These are phyloP conservation scores for Primulina tabacum DNA, from an alignment of 257 asterid genomes.

Conservation along the genomic window DNA sequence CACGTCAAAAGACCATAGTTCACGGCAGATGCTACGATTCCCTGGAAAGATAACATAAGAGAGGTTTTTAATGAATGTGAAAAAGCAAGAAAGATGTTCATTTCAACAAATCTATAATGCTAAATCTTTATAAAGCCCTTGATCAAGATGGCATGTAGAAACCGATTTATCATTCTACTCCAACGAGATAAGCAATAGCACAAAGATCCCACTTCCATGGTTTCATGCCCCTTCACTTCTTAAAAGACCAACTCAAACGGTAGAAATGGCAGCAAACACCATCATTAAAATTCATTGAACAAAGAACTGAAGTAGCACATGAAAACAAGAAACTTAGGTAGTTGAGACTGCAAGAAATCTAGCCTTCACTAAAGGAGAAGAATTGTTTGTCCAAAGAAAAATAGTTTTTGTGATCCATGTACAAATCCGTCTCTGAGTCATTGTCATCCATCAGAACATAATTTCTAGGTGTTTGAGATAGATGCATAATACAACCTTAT, in stretches of 20 bases:
- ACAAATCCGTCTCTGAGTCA: not conserved
- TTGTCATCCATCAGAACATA: not conserved
- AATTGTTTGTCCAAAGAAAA: not conserved
- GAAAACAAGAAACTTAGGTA: not conserved
- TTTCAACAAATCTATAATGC: not conserved
- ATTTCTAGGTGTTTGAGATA: not conserved
- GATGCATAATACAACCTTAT: not conserved
- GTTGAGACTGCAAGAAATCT: not conserved
- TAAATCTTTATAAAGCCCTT: not conserved
- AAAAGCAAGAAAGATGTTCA: not conserved
- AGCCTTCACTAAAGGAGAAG: not conserved
- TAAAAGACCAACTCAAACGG: not conserved
- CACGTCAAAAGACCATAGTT: constrained; percentile 83
- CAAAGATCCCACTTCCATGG: not conserved
- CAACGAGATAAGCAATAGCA: not conserved
- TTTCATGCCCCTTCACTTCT: not conserved
- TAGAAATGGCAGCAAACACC: not conserved
- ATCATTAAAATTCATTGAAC: not conserved
- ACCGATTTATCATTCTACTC: not conserved
- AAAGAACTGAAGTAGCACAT: not conserved
- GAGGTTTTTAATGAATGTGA: not conserved
- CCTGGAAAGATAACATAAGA: constrained; percentile 41
- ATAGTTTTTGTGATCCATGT: not conserved
- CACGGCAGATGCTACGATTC: constrained; percentile 81
- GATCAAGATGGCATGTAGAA: not conserved